A percentile compares a stretch with the other conserved stretches of the same genome.
Conservation (phyloP, 495 filamentous ascomycete genomes). For the Penicillium canariense region DNA sequence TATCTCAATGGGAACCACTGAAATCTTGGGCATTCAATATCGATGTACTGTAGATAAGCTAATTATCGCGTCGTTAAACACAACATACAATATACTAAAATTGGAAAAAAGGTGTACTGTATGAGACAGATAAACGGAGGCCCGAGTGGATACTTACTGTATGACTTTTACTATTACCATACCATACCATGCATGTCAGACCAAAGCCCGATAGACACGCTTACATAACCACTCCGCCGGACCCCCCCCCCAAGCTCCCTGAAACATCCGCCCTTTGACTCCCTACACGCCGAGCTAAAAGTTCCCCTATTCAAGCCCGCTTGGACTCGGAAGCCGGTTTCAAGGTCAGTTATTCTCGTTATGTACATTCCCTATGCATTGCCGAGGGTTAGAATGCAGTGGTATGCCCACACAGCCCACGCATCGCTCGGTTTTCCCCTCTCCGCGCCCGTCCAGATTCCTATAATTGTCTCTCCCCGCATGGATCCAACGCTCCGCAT, state of each 20-base stretch:
- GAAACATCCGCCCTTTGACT: constrained; percentile 1
- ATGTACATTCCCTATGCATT: background rate
- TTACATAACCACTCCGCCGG: constrained; percentile 1
- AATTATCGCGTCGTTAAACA: too few species aligned
- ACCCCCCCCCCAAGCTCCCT: background rate
- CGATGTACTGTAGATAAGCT: too few species aligned
- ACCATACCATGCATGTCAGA: background rate
- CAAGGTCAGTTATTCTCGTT: background rate
- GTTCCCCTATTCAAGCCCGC: background rate
- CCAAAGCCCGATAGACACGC: background rate
- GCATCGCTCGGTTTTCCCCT: background rate
- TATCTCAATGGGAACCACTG: too few species aligned
- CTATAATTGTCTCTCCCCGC: constrained; percentile 15
- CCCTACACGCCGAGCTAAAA: constrained; percentile 1
- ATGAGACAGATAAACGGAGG: background rate
- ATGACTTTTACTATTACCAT: background rate
- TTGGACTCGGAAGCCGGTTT: constrained; percentile 1
- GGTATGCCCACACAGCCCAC: background rate
- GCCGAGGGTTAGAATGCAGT: background rate
- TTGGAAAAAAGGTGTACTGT: background rate
- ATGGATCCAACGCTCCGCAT: constrained; percentile 10
- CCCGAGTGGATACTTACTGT: background rate
- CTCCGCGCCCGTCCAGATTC: background rate
- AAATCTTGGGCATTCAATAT: too few species aligned
- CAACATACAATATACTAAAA: too few species aligned